Conservation (phyloP, 345 rosid genomes). For the Cardiospermum halicacabum region DNA sequence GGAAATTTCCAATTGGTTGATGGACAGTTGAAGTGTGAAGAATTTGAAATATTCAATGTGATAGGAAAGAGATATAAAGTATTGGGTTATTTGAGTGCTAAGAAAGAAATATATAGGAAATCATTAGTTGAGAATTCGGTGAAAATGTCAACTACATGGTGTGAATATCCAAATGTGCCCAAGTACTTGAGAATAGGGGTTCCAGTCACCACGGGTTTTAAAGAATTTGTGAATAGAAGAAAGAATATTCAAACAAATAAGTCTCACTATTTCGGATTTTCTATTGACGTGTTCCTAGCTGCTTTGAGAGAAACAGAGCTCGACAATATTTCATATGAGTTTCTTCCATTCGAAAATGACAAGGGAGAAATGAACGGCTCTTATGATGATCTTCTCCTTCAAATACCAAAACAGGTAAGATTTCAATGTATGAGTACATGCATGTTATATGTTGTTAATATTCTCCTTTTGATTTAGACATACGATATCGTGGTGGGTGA, state of each 20-base stretch:
- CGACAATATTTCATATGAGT: slow-evolving; percentile 18
- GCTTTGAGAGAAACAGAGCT: slow-evolving; percentile 21
- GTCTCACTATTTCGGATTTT: slow-evolving; percentile 17
- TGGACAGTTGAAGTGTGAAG: slow-evolving; percentile 30
- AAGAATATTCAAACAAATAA: slow-evolving; percentile 14
- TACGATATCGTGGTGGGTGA: slow-evolving; percentile 28
- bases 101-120: slow-evolving; percentile 4
- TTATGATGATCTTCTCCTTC: slow-evolving; percentile 24
- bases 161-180: no score
- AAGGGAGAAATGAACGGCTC: slow-evolving; percentile 8
- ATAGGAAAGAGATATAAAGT: slow-evolving; percentile 21
- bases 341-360: slow-evolving; percentile 7
- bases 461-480: neutral
- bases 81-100: slow-evolving; percentile 40
- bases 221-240: slow-evolving; percentile 27
- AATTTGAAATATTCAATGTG: slow-evolving; percentile 44
- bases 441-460: no score
- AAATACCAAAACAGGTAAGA: slow-evolving; percentile 15
- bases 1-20: slow-evolving; percentile 19
- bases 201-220: slow-evolving; percentile 26
- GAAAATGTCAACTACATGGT: no score
- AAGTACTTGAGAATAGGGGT: slow-evolving; percentile 26
- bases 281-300: slow-evolving; percentile 35
- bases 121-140: no score
- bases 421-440: neutral